These are phyloP conservation scores for Trichoderma asperellum DNA, from an alignment of 2,329 filamentous ascomycete genomes.

Conservation along the genomic window DNA sequence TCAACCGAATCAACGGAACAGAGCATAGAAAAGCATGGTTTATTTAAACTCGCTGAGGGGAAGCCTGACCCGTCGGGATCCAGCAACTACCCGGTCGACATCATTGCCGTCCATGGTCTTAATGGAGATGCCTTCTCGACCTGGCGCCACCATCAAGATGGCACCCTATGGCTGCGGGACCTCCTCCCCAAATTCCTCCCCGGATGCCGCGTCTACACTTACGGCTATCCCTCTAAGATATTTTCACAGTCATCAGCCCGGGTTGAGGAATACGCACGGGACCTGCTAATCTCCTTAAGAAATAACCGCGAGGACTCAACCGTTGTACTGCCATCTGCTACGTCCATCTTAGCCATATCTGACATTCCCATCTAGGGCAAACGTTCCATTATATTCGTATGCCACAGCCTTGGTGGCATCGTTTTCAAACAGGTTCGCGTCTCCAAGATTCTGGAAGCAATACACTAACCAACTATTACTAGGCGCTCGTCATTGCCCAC, in stretches of 20 bases:
- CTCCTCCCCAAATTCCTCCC: constrained; percentile 29
- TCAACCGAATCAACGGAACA: no score
- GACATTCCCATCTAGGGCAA: neutral
- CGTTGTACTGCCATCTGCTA: neutral
- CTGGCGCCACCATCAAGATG: constrained; percentile 31
- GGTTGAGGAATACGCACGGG: constrained; percentile 31
- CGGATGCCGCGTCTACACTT: neutral
- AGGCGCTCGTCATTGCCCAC: constrained; percentile 35
- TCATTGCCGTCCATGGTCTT: constrained; percentile 35
- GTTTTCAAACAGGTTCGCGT: constrained; percentile 37
- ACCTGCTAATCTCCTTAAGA: constrained; percentile 30
- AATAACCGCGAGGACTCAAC: constrained; percentile 27
- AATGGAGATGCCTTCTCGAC: constrained; percentile 33
- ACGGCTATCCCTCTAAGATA: constrained; percentile 7
- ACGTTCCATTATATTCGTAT: constrained; percentile 36
- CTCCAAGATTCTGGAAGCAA: neutral
- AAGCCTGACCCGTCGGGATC: no score
- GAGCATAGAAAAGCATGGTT: no score
- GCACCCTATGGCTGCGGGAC: constrained; percentile 33
- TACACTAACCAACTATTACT: neutral
- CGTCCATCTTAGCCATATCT: neutral
- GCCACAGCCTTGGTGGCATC: constrained; percentile 39
- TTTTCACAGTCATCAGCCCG: constrained; percentile 24
- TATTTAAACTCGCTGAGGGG: no score
- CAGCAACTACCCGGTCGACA: constrained; percentile 28